Percentiles rank a stretch among this genome's conserved stretches.
phyloP scores from a whole-genome alignment of 2,329 filamentous ascomycete genomes.

The Aspergillus sojae region DNA sequence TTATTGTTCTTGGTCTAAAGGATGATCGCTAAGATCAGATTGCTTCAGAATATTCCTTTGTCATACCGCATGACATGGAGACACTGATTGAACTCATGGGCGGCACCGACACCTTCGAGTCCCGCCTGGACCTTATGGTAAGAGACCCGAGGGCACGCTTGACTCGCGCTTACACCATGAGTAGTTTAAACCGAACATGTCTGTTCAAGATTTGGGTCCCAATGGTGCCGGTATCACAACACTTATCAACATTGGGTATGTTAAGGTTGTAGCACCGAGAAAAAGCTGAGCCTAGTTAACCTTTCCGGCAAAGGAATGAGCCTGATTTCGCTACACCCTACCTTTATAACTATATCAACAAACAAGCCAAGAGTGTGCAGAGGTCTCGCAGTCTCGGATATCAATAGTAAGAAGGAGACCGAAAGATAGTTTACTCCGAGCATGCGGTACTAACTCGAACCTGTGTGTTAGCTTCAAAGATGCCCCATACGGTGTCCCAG shows the following conservation, averaged over 20 bases:
- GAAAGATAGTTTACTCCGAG: not conserved
- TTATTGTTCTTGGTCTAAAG: not conserved
- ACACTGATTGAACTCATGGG: slow-evolving; percentile 58
- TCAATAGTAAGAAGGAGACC: slow-evolving; percentile 42
- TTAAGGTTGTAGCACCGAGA: not conserved
- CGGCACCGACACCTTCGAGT: slow-evolving; percentile 57
- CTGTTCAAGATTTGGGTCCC: slow-evolving; percentile 31
- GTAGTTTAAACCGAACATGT: slow-evolving; percentile 47
- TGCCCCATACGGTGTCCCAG: slow-evolving; percentile 61
- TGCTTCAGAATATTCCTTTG: slow-evolving; percentile 61
- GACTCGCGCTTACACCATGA: not conserved
- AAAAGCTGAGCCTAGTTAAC: not conserved
- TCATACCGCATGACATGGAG: slow-evolving; percentile 66
- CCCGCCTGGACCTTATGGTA: slow-evolving; percentile 60
- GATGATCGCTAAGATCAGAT: not conserved
- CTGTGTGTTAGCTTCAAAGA: slow-evolving; percentile 51
- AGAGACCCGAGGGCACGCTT: not conserved
- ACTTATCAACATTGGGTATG: slow-evolving; percentile 58
- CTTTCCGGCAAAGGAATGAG: slow-evolving; percentile 56
- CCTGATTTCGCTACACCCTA: slow-evolving; percentile 69
- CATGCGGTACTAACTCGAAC: not conserved
- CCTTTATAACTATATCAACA: slow-evolving; percentile 69
- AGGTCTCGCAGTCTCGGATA: slow-evolving; percentile 62
- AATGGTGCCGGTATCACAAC: slow-evolving; percentile 45
- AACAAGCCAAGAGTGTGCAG: slow-evolving; percentile 65